Conservation (phyloP, 441 rosid species). For the Populus hybrid region DNA sequence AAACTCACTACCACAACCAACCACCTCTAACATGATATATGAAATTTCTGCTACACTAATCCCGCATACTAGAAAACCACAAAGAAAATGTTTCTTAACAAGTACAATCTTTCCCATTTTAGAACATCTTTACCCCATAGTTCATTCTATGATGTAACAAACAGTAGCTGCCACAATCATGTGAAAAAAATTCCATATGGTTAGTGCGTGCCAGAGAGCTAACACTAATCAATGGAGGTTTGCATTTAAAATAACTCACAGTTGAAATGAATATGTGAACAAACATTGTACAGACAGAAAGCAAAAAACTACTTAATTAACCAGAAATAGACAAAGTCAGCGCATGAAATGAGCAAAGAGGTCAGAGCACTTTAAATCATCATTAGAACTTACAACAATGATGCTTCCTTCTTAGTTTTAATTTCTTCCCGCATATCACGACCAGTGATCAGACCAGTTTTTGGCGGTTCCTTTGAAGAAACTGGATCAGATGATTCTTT, state of each 20-base stretch:
- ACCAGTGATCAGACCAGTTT: slow-evolving; percentile 71
- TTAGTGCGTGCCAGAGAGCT: no score
- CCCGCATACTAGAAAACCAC: neutral
- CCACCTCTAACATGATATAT: neutral
- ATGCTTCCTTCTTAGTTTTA: slow-evolving; percentile 55
- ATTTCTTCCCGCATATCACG: slow-evolving; percentile 55
- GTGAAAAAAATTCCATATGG: neutral
- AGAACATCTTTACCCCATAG: neutral
- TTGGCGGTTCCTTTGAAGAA: slow-evolving; percentile 34
- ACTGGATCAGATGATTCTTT: slow-evolving; percentile 33
- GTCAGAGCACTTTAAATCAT: neutral
- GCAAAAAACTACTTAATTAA: neutral
- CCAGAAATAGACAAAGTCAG: neutral
- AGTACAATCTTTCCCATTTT: neutral
- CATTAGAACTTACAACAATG: slow-evolving; percentile 41
- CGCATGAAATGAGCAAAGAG: neutral
- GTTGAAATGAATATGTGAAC: neutral
- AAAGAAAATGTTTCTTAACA: neutral
- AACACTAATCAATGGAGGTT: neutral
- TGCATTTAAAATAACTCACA: neutral
- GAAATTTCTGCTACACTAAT: neutral
- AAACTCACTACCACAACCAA: neutral
- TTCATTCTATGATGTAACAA: neutral
- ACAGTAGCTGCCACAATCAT: neutral
- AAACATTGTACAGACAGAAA: neutral